Conservation (phyloP, 140 eudicot genomes). For the Bidens hawaiensis region DNA sequence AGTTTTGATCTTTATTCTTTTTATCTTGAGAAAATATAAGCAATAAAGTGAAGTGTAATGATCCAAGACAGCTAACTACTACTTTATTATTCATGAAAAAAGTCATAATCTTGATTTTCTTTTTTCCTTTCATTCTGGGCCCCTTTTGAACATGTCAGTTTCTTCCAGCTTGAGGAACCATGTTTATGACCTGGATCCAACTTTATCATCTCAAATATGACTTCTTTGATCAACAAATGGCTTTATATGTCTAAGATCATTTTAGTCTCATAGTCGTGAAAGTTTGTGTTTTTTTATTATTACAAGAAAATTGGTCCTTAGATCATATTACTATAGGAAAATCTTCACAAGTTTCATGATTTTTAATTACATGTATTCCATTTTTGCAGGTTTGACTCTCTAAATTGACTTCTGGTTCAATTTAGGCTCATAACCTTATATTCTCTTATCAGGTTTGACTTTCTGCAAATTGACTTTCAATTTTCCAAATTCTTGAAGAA, state of each 20-base stretch:
- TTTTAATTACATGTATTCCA: not conserved
- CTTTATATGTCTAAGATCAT: not conserved
- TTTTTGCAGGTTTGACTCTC: slow-evolving; percentile 24
- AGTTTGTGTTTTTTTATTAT: not conserved
- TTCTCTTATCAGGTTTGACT: slow-evolving; percentile 19
- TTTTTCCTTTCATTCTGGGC: slow-evolving; percentile 21
- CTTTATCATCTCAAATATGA: slow-evolving; percentile 5
- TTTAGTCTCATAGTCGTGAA: slow-evolving; percentile 3
- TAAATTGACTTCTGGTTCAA: not conserved
- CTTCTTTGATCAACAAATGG: not conserved
- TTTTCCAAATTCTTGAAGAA: not conserved
- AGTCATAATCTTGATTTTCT: slow-evolving; percentile 28
- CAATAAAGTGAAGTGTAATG: slow-evolving; percentile 29
- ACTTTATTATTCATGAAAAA: slow-evolving; percentile 26
- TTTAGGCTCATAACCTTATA: not conserved
- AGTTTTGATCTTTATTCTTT: slow-evolving; percentile 29
- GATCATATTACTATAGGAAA: not conserved
- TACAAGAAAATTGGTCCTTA: no score
- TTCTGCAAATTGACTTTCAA: not conserved
- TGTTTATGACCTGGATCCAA: slow-evolving; percentile 24
- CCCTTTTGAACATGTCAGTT: slow-evolving; percentile 21
- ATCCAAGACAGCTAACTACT: slow-evolving; percentile 46
- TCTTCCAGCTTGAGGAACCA: slow-evolving; percentile 19
- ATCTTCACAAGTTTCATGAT: not conserved
- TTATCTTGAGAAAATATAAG: slow-evolving; percentile 13